Evolutionary conservation across 176 grass and related monocot genomes (phyloP).

Genomic region (Eragrostis curvula): DNA sequence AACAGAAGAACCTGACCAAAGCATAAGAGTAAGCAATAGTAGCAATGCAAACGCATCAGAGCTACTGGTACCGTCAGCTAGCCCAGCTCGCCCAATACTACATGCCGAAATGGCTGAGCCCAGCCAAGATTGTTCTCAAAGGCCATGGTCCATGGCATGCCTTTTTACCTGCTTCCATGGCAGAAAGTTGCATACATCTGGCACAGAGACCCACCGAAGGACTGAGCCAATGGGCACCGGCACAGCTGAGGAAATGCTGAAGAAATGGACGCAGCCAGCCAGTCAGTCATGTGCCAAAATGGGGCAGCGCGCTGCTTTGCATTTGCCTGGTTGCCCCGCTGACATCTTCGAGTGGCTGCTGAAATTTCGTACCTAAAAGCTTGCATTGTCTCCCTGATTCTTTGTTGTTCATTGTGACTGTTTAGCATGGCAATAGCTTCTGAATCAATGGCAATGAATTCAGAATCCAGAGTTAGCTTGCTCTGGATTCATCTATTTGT

Average conservation of each 20-base stretch:
- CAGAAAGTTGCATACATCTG: slow-evolving; percentile 38
- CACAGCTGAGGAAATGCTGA: not conserved
- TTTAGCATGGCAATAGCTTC: not conserved
- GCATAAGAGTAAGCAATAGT: not conserved
- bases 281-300: slow-evolving; percentile 45
- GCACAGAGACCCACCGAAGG: not conserved
- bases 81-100: not conserved
- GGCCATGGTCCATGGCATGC: slow-evolving; percentile 9
- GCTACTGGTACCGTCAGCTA: not conserved
- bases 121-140: slow-evolving; percentile 34
- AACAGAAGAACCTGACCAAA: not conserved
- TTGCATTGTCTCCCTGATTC: slow-evolving; percentile 17
- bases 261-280: slow-evolving; percentile 4
- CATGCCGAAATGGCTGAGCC: not conserved
- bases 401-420: not conserved
- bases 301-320: slow-evolving; percentile 14
- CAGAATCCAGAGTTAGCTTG: slow-evolving; percentile 20
- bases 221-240: slow-evolving; percentile 3
- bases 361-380: slow-evolving; percentile 37
- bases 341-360: slow-evolving; percentile 31
- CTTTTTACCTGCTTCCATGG: slow-evolving; percentile 31
- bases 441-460: not conserved
- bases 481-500: slow-evolving; percentile 30
- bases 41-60: not conserved
- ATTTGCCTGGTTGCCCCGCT: slow-evolving; percentile 11